Evolutionary conservation across 2,329 filamentous ascomycete species (phyloP), one percentile per base, ranked within the genome.

Genomic region (Verticillium longisporum): DNA sequence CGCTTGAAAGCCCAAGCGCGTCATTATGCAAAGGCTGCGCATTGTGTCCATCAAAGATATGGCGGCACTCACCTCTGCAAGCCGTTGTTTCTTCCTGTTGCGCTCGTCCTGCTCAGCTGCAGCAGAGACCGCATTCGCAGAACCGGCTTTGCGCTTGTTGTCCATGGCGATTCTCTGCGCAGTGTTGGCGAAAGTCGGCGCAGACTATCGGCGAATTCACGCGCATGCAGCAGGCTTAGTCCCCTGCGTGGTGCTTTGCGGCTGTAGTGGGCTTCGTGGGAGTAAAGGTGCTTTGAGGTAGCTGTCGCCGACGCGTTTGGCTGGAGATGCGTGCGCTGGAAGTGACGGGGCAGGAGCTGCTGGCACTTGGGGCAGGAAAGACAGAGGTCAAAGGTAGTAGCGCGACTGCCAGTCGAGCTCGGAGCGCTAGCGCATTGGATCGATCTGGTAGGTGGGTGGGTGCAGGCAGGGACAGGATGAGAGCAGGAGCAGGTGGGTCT

Each of bases 31-130:
- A 31, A 31, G 26, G 26, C 18, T 31, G 26, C 26, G 26, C 60
- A 66, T 64, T 59, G 58, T 56, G 66, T 50, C 62, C 54, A 65
- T 21, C 26, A 4, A 31, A 31, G 26, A 31, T 36, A 10, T 36
- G 56, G 53, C n/a, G 37, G 32, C 56, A 71, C 75, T 70, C 74
- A 81, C 83, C 71, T 79, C 81, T 70, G 75, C 77, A 68, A 74
- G 75, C 70, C 78, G 85, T 72, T 80, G 80, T 68, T 83, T 78
- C 75, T 86, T 86, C 6, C 79, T 74, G 60, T 79, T 78, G 69
- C 83, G 80, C 67, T 85, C 82, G 59, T 80, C 78, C 61, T 73
- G 72, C 61, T 84, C 81, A 10, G 45, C 45, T 56, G 74, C 73
- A 58, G 71, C 64, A 61, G 75, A 75, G 61, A 73, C 71, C 64